These are phyloP conservation scores for Trichoderma guizhouense DNA, from an alignment of 2,329 filamentous ascomycete species.

Conservation along the genomic window DNA sequence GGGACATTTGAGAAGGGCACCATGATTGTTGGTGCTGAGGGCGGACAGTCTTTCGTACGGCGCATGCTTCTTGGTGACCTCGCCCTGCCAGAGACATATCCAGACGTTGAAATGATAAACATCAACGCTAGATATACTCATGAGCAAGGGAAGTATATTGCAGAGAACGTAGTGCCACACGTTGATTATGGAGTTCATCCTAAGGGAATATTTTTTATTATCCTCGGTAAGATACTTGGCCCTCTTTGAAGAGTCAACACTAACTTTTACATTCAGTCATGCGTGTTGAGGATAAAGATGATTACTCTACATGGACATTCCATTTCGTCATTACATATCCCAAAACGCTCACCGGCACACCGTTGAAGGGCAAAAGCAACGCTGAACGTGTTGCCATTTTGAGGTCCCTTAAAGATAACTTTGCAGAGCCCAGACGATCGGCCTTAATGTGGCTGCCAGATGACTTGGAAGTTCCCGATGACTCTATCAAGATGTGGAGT, in stretches of 20 bases:
- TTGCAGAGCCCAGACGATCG: not conserved
- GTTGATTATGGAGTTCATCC: not conserved
- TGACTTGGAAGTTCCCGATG: not conserved
- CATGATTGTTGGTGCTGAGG: not conserved
- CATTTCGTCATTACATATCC: not conserved
- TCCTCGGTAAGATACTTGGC: not conserved
- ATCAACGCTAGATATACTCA: not conserved
- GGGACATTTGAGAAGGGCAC: not conserved
- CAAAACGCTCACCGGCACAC: not conserved
- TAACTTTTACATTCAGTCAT: not conserved
- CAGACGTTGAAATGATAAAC: not conserved
- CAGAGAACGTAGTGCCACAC: not conserved
- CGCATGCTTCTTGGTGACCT: not conserved
- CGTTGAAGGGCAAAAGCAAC: not conserved
- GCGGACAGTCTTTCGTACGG: not conserved
- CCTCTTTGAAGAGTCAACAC: not conserved
- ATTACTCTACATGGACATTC: not conserved
- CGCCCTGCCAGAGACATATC: not conserved
- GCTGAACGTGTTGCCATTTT: not conserved
- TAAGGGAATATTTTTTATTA: not conserved
- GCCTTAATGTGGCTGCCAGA: not conserved
- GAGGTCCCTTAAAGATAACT: not conserved
- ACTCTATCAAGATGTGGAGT: not conserved
- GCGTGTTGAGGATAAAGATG: not conserved
- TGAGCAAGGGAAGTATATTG: not conserved